Conservation (phyloP, 768 basidiomycete genomes). For the Trametes villosa region DNA sequence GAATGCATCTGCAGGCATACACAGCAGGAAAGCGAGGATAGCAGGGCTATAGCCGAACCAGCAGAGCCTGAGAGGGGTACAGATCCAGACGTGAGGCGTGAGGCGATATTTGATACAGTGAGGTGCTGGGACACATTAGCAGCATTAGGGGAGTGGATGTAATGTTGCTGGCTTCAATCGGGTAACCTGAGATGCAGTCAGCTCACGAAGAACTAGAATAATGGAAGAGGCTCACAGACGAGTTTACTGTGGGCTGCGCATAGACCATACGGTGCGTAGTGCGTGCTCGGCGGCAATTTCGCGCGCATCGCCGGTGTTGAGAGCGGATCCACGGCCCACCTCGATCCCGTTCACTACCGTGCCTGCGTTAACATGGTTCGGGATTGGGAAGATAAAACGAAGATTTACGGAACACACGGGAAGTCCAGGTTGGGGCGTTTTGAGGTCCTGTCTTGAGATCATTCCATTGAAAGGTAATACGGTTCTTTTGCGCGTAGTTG, state of each 20-base stretch:
- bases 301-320: slow-evolving; percentile 26
- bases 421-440: slow-evolving; percentile 34
- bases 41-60: background rate
- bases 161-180: no score
- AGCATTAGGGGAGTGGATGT: no score
- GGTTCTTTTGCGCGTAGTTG: slow-evolving; percentile 29
- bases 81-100: slow-evolving; percentile 19
- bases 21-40: slow-evolving; percentile 19
- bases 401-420: slow-evolving; percentile 32
- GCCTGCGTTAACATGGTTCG: background rate
- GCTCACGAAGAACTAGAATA: no score
- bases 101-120: slow-evolving; percentile 13
- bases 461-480: slow-evolving; percentile 11
- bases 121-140: background rate
- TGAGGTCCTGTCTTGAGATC: slow-evolving; percentile 28
- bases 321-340: slow-evolving; percentile 30
- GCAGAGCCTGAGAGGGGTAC: slow-evolving; percentile 10
- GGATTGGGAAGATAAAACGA: slow-evolving; percentile 2
- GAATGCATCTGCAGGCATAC: slow-evolving; percentile 25
- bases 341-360: slow-evolving; percentile 28
- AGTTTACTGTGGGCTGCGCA: background rate
- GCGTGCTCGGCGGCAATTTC: slow-evolving; percentile 34
- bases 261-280: slow-evolving; percentile 10
- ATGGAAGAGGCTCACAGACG: background rate
- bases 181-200: no score